Base-by-base conservation (phyloP, 148 eudicot species). In the Vaccinium darrowii region DNA sequence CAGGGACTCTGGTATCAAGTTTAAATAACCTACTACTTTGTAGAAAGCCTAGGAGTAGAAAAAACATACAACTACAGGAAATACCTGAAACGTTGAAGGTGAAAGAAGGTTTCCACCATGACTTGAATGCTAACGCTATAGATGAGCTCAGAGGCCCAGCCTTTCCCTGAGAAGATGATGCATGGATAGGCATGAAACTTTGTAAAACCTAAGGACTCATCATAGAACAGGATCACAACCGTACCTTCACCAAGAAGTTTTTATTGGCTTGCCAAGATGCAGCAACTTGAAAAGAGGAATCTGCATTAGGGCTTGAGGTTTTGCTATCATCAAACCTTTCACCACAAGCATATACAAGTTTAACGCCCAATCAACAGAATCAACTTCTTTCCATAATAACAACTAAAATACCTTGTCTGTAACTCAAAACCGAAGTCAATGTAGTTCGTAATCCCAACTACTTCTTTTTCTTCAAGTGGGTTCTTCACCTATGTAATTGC, bases 231-330 rank as follows among this genome's bases (percentile, higher is more conserved):
- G 47, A 52, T 7, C 12, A 50, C 18, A 72, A 50, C 23, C n/a
- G 71, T 86, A 94, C 99, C 99, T 96, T 69, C 74, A 73, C 51
- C 50, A 73, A 14, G 23, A 73, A 87, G 89, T 96, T 96, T 89
- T 93, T 96, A 85, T 96, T 96, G 86, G 98, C 97, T 90, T 96
- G 99, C 99, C 99, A 96, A 83, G 99, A 96, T 87, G 95, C 97
- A 88, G 94, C 99, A 87, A 96, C 92, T 87, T 96, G 97, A 81
- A 96, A 94, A 50, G 93, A 87, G 77, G 99, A 94, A 87, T 94
- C 97, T 25, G 88, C 87, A 71, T 88, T 85, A 71, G 83, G 82
- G 80, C 91, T 92, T 49, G 93, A 82, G 56, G 91, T 21, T 72
- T 85, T 90, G 72, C 67, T 84, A 87, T 92, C 93, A 83, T 94